Conservation (phyloP, 1,284 basidiomycete genomes). For the Violaceomyces palustris region DNA sequence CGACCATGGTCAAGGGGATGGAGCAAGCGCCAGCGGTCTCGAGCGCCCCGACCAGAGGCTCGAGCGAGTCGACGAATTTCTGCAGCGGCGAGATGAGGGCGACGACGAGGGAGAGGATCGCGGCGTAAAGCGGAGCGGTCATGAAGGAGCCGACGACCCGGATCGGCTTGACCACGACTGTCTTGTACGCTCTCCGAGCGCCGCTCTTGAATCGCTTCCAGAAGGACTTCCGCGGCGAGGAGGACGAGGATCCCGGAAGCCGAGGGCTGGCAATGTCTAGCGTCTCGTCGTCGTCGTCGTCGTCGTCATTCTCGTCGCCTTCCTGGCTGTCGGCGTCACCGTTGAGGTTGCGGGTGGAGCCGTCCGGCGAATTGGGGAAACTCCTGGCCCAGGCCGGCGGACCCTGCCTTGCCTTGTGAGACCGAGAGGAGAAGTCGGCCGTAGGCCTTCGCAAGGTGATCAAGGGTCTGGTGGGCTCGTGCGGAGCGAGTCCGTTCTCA, state of each 20-base stretch:
- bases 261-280: too few relatives aligned
- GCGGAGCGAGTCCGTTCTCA: too few relatives aligned
- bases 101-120: conserved; percentile 71
- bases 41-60: conserved; percentile 55
- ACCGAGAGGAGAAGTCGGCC: conserved; percentile 5
- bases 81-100: conserved; percentile 69
- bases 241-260: background rate
- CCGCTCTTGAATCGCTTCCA: conserved; percentile 7
- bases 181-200: conserved; percentile 3
- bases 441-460: conserved; percentile 32
- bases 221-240: conserved; percentile 8
- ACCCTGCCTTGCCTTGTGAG: conserved; percentile 11
- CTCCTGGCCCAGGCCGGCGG: conserved; percentile 30
- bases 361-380: conserved; percentile 41
- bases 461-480: conserved; percentile 9
- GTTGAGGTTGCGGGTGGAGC: conserved; percentile 4
- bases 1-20: conserved; percentile 80
- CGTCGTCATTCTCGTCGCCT: conserved; percentile 10
- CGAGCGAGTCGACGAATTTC: conserved; percentile 44
- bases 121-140: conserved; percentile 63
- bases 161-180: conserved; percentile 32
- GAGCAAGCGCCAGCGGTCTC: conserved; percentile 53
- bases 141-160: conserved; percentile 68
- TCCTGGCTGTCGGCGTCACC: background rate
- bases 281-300: conserved; percentile 32